A percentile compares a stretch with the other conserved stretches of the same genome.
phyloP scores from a whole-genome alignment of 2,329 filamentous ascomycete species.

The Neonectria punicea region DNA sequence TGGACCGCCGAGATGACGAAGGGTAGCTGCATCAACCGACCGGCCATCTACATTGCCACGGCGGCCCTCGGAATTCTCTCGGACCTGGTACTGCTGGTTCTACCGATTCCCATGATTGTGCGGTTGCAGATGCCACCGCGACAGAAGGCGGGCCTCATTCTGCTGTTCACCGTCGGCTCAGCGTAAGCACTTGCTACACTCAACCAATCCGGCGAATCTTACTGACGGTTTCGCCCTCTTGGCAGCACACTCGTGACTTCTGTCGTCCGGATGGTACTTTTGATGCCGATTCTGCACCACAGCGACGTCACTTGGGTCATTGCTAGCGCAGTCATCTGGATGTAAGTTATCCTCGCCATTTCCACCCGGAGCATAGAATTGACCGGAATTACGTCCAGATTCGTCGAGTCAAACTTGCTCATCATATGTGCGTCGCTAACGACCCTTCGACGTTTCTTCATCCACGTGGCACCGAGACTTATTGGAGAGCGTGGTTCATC shows the following conservation, averaged over 20 bases:
- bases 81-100: constrained; percentile 56
- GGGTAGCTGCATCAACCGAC: constrained; percentile 54
- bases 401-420: constrained; percentile 50
- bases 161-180: constrained; percentile 58
- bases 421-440: constrained; percentile 51
- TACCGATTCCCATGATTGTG: constrained; percentile 59
- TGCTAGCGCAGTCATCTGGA: constrained; percentile 43
- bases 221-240: constrained; percentile 10
- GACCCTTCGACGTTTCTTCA: constrained; percentile 50
- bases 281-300: constrained; percentile 42
- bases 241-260: constrained; percentile 51
- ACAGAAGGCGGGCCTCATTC: constrained; percentile 57
- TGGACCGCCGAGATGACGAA: constrained; percentile 45
- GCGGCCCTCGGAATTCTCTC: constrained; percentile 59
- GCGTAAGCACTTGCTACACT: constrained; percentile 33
- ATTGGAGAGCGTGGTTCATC: constrained; percentile 36
- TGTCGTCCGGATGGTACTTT: constrained; percentile 45
- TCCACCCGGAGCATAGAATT: background rate
- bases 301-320: constrained; percentile 47
- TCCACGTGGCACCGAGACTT: constrained; percentile 43
- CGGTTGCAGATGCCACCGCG: constrained; percentile 56
- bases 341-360: constrained; percentile 33
- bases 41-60: constrained; percentile 43
- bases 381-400: constrained; percentile 34
- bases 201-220: background rate